Base-by-base conservation (phyloP, 2,329 filamentous ascomycete genomes). In the Rugonectria rugulosa region DNA sequence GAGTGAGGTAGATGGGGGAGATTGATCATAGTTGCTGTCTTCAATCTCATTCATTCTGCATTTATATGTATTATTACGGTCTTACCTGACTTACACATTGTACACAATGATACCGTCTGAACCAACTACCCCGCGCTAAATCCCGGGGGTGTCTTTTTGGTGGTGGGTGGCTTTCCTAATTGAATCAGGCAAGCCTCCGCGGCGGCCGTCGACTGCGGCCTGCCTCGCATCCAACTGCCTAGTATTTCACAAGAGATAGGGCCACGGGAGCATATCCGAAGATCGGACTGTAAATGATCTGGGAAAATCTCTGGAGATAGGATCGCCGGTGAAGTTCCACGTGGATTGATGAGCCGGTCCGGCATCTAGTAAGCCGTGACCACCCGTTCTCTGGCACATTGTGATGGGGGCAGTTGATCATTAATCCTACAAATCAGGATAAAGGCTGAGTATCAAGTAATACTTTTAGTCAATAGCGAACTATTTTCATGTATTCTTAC, bases 101-200 rank as follows among this genome's bases (percentile, higher is more conserved):
- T 34, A 12, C 10, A 2, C 24, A 31, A 20, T 17, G 32, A 34
- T n/a, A 41, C 41, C 14, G 15, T 17, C 19, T n/a, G 11, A 14
- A n/a, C 9, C 11, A 14, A 11, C 26, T 50, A 38, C 54, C 61
- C 62, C 57, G 58, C 62, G 62, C 53, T 29, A 21, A 49, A 55
- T 24, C 34, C 44, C 47, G 47, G 26, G 42, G 41, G 36, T 23
- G 31, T 27, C n/a, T 19, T 26, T 43, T 36, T 19, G 26, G 7
- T 19, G 20, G 32, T 27, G 19, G 47, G 4, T 24, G 21, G 41
- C 29, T 56, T 44, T 14, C 41, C 21, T 20, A 3, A 48, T 58
- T 44, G 12, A 49, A 66, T 57, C 14, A 61, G 64, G 64, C 24
- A 67, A 27, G 64, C 64, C 29, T 67, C 59, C 64, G 65, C 64